phyloP scores from a whole-genome alignment of 257 asterid species.

The Vinca minor region DNA sequence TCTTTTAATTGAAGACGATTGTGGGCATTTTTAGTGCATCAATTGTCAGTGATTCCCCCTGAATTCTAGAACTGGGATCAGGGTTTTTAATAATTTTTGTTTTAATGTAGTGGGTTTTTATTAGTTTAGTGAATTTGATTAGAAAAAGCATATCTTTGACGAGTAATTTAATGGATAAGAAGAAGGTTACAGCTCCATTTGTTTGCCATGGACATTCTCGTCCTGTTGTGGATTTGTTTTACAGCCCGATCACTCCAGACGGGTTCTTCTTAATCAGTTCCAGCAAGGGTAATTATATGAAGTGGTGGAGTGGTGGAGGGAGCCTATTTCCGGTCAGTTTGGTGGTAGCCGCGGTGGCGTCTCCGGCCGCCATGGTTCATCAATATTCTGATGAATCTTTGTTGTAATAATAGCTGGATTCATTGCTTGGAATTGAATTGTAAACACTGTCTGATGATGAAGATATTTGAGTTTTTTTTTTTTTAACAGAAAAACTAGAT shows the following conservation, averaged over 20 bases:
- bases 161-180: conserved; percentile 66
- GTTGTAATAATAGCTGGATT: too few relatives aligned
- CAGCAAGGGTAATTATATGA: conserved; percentile 71
- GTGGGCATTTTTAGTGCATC: conserved; percentile 26
- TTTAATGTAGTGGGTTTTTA: conserved; percentile 17
- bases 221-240: conserved; percentile 94
- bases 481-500: too few relatives aligned
- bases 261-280: conserved; percentile 96
- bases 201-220: conserved; percentile 99
- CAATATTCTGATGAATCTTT: too few relatives aligned
- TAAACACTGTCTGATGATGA: too few relatives aligned
- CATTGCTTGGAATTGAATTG: too few relatives aligned
- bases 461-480: too few relatives aligned
- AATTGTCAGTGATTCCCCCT: conserved; percentile 12
- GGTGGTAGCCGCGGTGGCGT: too few relatives aligned
- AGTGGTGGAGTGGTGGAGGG: too few relatives aligned
- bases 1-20: conserved; percentile 33
- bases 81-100: conserved; percentile 17
- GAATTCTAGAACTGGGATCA: conserved; percentile 32
- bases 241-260: conserved; percentile 92
- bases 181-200: conserved; percentile 78
- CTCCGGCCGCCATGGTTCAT: too few relatives aligned
- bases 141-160: not conserved
- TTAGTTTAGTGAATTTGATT: conserved; percentile 18
- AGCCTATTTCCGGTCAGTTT: too few relatives aligned